These are phyloP conservation scores for Ophiocordyceps camponoti-saundersi DNA, from an alignment of 2,329 filamentous ascomycete species.

Conservation along the genomic window DNA sequence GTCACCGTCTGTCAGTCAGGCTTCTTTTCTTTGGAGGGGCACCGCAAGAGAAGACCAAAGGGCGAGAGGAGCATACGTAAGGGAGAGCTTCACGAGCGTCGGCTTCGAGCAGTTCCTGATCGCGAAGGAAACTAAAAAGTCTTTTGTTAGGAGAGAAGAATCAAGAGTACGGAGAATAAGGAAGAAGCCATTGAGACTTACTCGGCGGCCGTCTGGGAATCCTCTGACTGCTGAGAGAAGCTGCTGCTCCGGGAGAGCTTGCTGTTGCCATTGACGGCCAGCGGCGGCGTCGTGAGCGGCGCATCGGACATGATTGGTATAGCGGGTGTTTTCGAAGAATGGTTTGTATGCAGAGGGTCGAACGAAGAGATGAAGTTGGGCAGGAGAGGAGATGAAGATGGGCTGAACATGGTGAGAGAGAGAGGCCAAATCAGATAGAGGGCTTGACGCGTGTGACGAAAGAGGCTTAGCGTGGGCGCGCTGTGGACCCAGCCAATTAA, in stretches of 20 bases:
- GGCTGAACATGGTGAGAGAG: background rate
- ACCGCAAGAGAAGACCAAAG: background rate
- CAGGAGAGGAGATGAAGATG: background rate
- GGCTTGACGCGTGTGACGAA: slow-evolving; percentile 17
- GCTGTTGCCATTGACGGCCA: slow-evolving; percentile 7
- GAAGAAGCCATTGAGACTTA: slow-evolving; percentile 10
- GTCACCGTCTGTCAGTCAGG: background rate
- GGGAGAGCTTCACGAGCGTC: slow-evolving; percentile 91
- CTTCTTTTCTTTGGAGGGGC: background rate
- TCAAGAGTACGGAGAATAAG: background rate
- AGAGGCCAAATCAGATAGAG: background rate
- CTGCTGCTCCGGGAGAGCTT: slow-evolving; percentile 31
- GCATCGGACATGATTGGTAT: slow-evolving; percentile 15
- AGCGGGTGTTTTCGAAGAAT: background rate
- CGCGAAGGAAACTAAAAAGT: slow-evolving; percentile 57
- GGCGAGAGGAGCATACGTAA: slow-evolving; percentile 42
- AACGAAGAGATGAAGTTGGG: background rate
- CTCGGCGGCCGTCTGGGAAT: slow-evolving; percentile 60
- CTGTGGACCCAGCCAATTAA: slow-evolving; percentile 23
- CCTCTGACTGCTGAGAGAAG: slow-evolving; percentile 40
- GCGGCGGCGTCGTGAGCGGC: slow-evolving; percentile 10
- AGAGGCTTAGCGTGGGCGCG: slow-evolving; percentile 11
- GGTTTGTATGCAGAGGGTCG: background rate
- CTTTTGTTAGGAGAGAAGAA: too few relatives aligned
- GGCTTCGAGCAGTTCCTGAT: slow-evolving; percentile 78